Base-by-base conservation (phyloP, 2,329 filamentous ascomycete species). In the Fusarium nygamai region DNA sequence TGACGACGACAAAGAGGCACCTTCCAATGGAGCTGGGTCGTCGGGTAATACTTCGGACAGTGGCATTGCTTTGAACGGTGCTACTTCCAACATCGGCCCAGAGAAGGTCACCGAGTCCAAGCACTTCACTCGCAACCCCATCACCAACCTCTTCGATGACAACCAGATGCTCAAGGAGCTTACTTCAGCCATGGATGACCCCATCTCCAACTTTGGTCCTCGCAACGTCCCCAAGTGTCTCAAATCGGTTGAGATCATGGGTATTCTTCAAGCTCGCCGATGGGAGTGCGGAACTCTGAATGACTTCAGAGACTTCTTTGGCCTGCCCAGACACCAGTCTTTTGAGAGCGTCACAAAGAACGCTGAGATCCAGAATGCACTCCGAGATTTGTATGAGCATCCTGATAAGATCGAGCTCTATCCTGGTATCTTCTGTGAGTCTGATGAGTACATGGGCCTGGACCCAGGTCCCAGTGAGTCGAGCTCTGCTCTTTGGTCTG, bases 401-500 rank as follows among this genome's bases (percentile, higher is more conserved):
- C 89, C 89, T 0, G 90, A 92, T 76, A 87, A 85, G 73, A 88
- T 92, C 8, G 90, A 92, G 70, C 82, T 92, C 44, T 92, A 92
- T 78, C 89, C 90, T 6, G 90, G 89, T 54, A 85, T 94, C 22
- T 89, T 94, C 1, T 88, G 90, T 4, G 92, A 94, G 79, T 66
- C 71, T 2, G 48, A 66, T 5, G 29, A 53, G 34, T 34, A 54
- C 5, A 89, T 87, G 71, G 89, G 91, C 0, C 89, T 92, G 86
- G 84, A 88, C 5, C 90, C 90, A 3, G 92, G 92, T 41, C 91
- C 92, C 0, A 90, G 88, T 1, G 92, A 91, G 79, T 92, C 92
- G 10, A 50, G 39, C 22, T 74, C 64, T 41, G 71, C 72, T 19
- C 89, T 92, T 61, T 92, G 90, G 6, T 87, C 91, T 16, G 92